A percentile compares a stretch with the other conserved stretches of the same genome.
Evolutionary conservation across 2,329 filamentous ascomycete species (phyloP).

Genomic region (Microcyclospora pomicola): DNA sequence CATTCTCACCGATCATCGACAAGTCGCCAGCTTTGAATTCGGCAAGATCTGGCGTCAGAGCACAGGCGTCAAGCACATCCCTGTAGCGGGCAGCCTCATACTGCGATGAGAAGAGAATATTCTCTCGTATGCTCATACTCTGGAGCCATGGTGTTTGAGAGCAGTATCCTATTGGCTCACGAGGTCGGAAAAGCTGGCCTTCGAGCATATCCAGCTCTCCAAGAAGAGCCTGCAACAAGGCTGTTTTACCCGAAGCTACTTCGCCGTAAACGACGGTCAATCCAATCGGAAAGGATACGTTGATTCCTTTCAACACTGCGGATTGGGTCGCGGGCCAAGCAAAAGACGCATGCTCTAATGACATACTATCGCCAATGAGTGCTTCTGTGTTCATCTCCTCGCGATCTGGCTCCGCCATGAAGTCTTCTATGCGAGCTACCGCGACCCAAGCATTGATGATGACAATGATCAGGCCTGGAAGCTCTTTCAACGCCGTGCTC

Average conservation of each 20-base stretch:
- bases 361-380: conserved; percentile 22
- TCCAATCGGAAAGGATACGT: conserved; percentile 40
- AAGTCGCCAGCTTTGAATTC: conserved; percentile 51
- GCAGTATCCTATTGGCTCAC: conserved; percentile 49
- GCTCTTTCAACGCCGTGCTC: conserved; percentile 56
- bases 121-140: conserved; percentile 56
- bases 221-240: conserved; percentile 43
- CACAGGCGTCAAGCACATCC: conserved; percentile 53
- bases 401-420: conserved; percentile 77
- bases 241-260: conserved; percentile 51
- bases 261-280: conserved; percentile 50
- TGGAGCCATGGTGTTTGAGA: conserved; percentile 54
- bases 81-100: conserved; percentile 58
- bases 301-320: conserved; percentile 41
- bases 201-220: conserved; percentile 43
- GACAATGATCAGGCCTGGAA: conserved; percentile 62
- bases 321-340: conserved; percentile 59
- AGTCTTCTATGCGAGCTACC: conserved; percentile 66
- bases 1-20: conserved; percentile 35
- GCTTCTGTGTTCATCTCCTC: conserved; percentile 23
- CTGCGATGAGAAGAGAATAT: conserved; percentile 49
- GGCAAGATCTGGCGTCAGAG: conserved; percentile 46
- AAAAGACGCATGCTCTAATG: conserved; percentile 55
- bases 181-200: conserved; percentile 39
- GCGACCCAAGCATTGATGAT: conserved; percentile 74